Base-by-base conservation (phyloP, 2,329 filamentous ascomycete genomes). In the Celoporthe dispersa region DNA sequence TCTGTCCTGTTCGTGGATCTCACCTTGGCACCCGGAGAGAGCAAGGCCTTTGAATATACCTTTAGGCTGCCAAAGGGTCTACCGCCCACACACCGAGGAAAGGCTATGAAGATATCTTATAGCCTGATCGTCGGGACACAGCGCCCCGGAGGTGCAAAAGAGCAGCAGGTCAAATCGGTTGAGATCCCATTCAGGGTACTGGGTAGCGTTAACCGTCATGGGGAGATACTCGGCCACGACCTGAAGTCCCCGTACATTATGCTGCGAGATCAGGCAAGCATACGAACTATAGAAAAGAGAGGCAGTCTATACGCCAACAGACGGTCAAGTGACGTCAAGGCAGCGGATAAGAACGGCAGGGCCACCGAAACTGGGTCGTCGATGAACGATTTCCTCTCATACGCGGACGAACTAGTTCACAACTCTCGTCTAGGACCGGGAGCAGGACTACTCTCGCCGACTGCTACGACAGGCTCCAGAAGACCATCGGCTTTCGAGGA, bases 1-100 rank as follows among this genome's bases (percentile, higher is more conserved):
- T 97, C 94, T 1, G 93, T 99, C 72, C 83, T 99, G 16, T 99
- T 99, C 79, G 96, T 99, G 67, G 94, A 99, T 79, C 84, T 99
- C 68, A 90, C 92, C 75, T 86, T 99, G 31, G 91, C 88, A 8
- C 94, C 96, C 0, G 96, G 95, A 1, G 94, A 99, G 81, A 97
- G 94, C 79, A 91, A 89, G 75, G 92, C 90, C 63, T 99, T 92
- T 76, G 93, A 92, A 64, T 99, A 98, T 79, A 88, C 89, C 1
- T 98, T 98, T 79, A 91, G 88, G 60, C 82, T 99, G 67, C 96
- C 96, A 0, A 91, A 90, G 76, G 95, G 95, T 0, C 82, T 99
- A n/a, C 96, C 96, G 31, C 95, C 96, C 8, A 94, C 90, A 19
- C 93, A 98, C 78, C 92, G 92, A 75, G 96, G 96, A 14, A 94